Evolutionary conservation across 1,139 yeast genomes (phyloP), one percentile per base, ranked within the genome.

Genomic region (Keqinozyma sinolaborantium): DNA sequence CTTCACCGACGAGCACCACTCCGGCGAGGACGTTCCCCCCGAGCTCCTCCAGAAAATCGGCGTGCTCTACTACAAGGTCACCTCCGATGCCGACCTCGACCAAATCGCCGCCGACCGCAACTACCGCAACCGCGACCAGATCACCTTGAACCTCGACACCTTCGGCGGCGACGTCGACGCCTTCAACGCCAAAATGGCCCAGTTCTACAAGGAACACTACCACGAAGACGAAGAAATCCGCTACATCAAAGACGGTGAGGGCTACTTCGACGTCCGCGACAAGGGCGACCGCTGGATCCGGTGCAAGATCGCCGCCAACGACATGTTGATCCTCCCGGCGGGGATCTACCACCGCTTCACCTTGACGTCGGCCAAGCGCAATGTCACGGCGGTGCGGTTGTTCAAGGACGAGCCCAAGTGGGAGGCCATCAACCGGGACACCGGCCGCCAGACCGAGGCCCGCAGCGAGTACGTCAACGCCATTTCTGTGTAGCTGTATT

Each of bases 181-280:
- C 1, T 77, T 83, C 49, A 70, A 77, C 41, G 66, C 64, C 36
- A 86, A 87, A 56, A 72, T 90, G 60, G 64, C 73, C 39, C 72
- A 60, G 33, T 90, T 90, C 58, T 87, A 83, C 62, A 69, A 76
- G 30, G 97, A 92, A 56, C 98, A 92, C 58, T 69, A 86, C 43
- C 98, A 92, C 55, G 97, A 92, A 56, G 98, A 92, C 55, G 98
- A 92, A 60, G 98, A 92, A 64, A 92, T 92, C 54, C 70, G 98
- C 42, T 90, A 88, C 59, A 77, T 88, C 36, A 55, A 83, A 19
- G 96, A 83, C 16, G 98, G 98, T 7, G 85, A 79, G 39, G 97
- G 98, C 0, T 92, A 76, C 58, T 92, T 92, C 53, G 97, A 92
- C 51, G 88, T 92, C 7, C 73, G 96, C 41, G 80, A 77, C 50